These are phyloP conservation scores for Ophiobolus disseminans DNA, from an alignment of 2,329 filamentous ascomycete species.

Conservation along the genomic window DNA sequence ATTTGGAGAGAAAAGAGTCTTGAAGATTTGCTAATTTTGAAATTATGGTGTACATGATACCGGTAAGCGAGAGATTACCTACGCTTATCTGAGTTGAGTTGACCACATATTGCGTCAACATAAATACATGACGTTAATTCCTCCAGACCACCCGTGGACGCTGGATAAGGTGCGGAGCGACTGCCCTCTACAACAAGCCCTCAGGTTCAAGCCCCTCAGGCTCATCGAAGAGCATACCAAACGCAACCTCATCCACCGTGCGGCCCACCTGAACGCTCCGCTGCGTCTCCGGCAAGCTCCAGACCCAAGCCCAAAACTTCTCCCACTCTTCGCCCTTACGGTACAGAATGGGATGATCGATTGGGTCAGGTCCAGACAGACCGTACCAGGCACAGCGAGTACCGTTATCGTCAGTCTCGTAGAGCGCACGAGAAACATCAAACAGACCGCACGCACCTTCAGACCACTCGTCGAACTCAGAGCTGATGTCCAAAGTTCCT, in stretches of 20 bases:
- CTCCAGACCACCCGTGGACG: too few relatives aligned
- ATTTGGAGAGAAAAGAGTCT: too few relatives aligned
- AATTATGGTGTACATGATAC: too few relatives aligned
- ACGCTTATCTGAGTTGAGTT: too few relatives aligned
- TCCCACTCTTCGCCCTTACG: conserved; percentile 4
- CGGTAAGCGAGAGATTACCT: too few relatives aligned
- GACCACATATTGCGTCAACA: too few relatives aligned
- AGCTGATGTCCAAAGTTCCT: too few relatives aligned
- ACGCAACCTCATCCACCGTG: conserved; percentile 1
- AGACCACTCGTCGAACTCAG: neutral
- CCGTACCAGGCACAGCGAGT: neutral
- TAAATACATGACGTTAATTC: too few relatives aligned
- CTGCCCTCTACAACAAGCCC: too few relatives aligned
- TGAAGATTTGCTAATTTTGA: too few relatives aligned
- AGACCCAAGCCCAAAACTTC: conserved; percentile 10
- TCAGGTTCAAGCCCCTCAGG: neutral
- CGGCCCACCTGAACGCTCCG: conserved; percentile 5
- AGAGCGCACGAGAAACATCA: neutral
- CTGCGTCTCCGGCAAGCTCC: conserved; percentile 13
- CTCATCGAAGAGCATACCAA: neutral
- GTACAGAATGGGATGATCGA: neutral
- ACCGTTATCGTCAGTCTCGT: neutral
- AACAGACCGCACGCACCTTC: neutral
- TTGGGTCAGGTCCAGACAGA: neutral
- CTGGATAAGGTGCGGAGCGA: too few relatives aligned